A percentile compares a stretch with the other conserved stretches of the same genome.
phyloP scores from a whole-genome alignment of 192 early-diverging fungal genomes.

The Physocladia obscura region DNA sequence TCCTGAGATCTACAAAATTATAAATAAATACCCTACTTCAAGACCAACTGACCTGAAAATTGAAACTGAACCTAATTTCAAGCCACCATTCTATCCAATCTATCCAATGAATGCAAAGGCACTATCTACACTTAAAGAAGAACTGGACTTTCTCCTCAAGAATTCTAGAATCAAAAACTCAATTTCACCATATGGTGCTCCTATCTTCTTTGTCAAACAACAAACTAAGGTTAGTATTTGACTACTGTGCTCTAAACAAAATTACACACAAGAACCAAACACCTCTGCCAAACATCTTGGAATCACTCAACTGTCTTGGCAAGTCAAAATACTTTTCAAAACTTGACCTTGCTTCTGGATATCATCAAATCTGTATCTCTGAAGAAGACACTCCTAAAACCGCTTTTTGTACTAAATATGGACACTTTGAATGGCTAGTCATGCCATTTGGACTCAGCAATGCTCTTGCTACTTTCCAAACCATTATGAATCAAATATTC shows the following conservation, averaged over 20 bases:
- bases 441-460: constrained; percentile 67
- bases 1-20: no score
- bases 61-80: no score
- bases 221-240: constrained; percentile 10
- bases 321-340: constrained; percentile 7
- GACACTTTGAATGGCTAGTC: constrained; percentile 53
- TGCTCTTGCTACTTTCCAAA: constrained; percentile 57
- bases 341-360: constrained; percentile 23
- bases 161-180: constrained; percentile 9
- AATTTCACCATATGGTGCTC: no score
- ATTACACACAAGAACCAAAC: constrained; percentile 36
- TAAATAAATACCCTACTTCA: no score
- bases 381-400: constrained; percentile 30
- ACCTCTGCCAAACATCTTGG: constrained; percentile 22
- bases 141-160: no score
- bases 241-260: constrained; percentile 39
- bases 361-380: constrained; percentile 11
- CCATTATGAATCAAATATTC: constrained; percentile 46
- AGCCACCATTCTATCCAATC: no score
- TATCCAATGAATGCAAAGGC: no score
- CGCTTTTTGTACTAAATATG: constrained; percentile 37
- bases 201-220: no score
- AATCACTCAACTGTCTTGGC: constrained; percentile 9
- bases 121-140: no score
- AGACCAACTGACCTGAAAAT: background rate